These are phyloP conservation scores for Globisporangium spinosum DNA, from an alignment of 352 stramenopile genomes.

Conservation along the genomic window DNA sequence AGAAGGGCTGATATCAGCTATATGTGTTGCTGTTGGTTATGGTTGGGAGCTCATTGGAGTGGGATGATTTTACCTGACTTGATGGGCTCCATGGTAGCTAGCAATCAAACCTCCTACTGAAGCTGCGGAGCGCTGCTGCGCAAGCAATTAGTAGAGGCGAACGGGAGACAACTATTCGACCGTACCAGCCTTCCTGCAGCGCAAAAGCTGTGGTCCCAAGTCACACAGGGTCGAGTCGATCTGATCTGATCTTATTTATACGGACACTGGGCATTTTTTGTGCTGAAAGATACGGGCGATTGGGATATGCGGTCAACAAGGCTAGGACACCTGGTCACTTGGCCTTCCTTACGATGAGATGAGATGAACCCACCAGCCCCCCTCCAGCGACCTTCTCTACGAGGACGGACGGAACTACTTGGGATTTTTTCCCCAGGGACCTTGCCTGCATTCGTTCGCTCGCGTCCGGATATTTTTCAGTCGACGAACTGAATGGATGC, in stretches of 20 bases:
- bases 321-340: too few species aligned
- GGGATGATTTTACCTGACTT: not conserved
- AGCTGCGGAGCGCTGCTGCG: not conserved
- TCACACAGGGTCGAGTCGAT: too few species aligned
- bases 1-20: not conserved
- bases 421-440: not conserved
- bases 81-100: conserved; percentile 1
- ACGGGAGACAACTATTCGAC: not conserved
- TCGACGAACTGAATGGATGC: not conserved
- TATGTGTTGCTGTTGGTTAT: not conserved
- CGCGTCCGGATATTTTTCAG: not conserved
- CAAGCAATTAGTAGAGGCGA: not conserved
- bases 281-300: too few species aligned
- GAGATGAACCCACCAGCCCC: not conserved
- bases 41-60: not conserved
- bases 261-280: not conserved
- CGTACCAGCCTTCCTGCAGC: too few species aligned
- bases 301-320: too few species aligned
- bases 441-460: not conserved
- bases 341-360: not conserved
- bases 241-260: conserved; percentile 5
- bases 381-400: not conserved
- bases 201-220: too few species aligned
- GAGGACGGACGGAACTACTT: too few species aligned
- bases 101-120: too few species aligned